These are phyloP conservation scores for Fusarium camptoceras DNA, from an alignment of 2,329 filamentous ascomycete genomes.

Conservation along the genomic window DNA sequence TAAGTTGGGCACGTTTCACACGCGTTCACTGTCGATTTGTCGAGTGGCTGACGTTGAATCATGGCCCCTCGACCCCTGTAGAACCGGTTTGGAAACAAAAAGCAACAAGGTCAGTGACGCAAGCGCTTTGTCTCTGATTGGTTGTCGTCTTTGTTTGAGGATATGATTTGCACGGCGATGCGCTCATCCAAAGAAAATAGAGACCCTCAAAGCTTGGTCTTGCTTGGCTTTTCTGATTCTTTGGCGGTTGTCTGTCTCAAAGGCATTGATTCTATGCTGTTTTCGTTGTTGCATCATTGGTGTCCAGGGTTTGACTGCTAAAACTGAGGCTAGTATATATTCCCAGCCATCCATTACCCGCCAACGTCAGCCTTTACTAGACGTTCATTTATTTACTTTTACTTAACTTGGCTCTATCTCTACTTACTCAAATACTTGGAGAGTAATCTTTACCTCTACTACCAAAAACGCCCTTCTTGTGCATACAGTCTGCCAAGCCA, in stretches of 20 bases:
- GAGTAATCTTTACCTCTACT: not conserved
- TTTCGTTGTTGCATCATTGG: conserved; percentile 30
- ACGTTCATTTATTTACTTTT: conserved; percentile 9
- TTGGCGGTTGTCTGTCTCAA: not conserved
- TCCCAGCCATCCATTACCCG: conserved; percentile 13
- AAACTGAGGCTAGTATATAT: conserved; percentile 30
- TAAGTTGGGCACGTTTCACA: conserved; percentile 29
- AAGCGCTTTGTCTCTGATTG: conserved; percentile 31
- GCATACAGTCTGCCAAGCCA: not conserved
- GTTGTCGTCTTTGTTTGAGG: conserved; percentile 31
- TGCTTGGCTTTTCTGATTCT: conserved; percentile 25
- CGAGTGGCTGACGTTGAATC: conserved; percentile 30
- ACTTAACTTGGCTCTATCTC: conserved; percentile 1
- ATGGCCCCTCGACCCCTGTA: conserved; percentile 17
- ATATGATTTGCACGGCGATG: conserved; percentile 42
- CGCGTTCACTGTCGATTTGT: conserved; percentile 21
- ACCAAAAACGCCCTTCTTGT: conserved; percentile 3
- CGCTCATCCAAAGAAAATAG: conserved; percentile 28
- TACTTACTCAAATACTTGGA: not conserved
- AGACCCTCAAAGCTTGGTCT: conserved; percentile 19
- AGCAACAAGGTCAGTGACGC: conserved; percentile 26
- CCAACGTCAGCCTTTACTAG: conserved; percentile 13
- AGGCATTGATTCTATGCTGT: conserved; percentile 3
- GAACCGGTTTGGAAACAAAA: conserved; percentile 36
- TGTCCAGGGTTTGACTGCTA: conserved; percentile 1